Base-by-base conservation (phyloP, 441 rosid genomes). In the Aquilaria agallochum region DNA sequence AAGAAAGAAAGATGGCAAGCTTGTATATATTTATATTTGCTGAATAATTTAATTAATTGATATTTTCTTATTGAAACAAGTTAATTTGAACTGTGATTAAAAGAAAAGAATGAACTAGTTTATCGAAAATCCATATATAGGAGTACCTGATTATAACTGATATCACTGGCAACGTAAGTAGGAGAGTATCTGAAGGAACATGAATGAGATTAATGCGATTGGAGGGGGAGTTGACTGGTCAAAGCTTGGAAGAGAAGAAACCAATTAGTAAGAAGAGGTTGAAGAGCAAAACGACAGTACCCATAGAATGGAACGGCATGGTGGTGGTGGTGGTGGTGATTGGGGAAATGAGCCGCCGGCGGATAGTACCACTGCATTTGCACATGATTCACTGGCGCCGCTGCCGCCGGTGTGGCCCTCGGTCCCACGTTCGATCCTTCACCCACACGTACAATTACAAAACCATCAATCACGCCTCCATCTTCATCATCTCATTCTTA, bases 331-430 rank as follows among this genome's bases (percentile, higher is more conserved):
- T 73, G 95, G 55, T 75, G 93, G 65, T 34, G 40, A 63, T 82
- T 44, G 83, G 72, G 56, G 82, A 30, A 13, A 90, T 64, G 30
- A 85, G 55, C 2, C 31, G 54, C 54, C 1, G 81, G 72, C 1
- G 87, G 95, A 55, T 88, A 92, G 64, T 83, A 88, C 96, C 94
- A 87, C 62, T 84, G 98, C 69, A 81, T 75, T 31, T 79, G 98
- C 69, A 80, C 76, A 33, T 79, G 95, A 74, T 78, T 80, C 32
- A 81, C 74, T 13, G 81, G 82, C 33, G 85, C 74, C 60, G 56
- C 62, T 60, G 82, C 60, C 70, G 83, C 68, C 44, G 80, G n/a
- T 0, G 32, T 62, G 65, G 81, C 63, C 70, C 89, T 84, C 40
- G 78, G 85, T 56, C 78, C 89, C 55, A 52, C 72, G 53, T 71